Evolutionary conservation across 1,284 basidiomycete species (phyloP), one percentile per base, ranked within the genome.

Genomic region (Nidula niveotomentosa): DNA sequence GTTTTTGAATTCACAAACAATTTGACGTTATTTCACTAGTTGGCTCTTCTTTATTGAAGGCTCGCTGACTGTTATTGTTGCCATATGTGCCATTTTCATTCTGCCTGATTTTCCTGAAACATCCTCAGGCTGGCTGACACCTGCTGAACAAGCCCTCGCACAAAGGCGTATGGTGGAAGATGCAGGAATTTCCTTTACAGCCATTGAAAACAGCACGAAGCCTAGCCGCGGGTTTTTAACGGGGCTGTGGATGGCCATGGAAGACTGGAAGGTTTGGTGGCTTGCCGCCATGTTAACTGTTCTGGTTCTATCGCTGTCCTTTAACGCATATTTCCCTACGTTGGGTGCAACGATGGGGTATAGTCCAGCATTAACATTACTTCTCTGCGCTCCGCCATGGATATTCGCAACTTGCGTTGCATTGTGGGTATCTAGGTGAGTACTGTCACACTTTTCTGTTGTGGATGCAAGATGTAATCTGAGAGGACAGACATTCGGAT

Each of bases 11-110:
- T 47, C 43, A 9, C 10, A 15, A 35, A 36, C 13, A 51, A 10
- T 30, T 53, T 53, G 51, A 36, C 30, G 18, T 50, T 18, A 18
- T n/a, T 34, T 68, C 17, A 55, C 60, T 50, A 83, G 81, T 61
- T 91, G 88, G 89, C 74, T 93, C 2, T 91, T 93, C 74, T 90
- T 80, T 64, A 82, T 90, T 52, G 86, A 91, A 69, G 88, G 88
- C n/a, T 73, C 75, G 1, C 63, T 89, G 34, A 90, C 88, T 0
- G 79, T 91, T 56, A 66, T 80, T 41, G 77, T 90, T 36, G 88
- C 88, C 15, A 58, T 85, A 47, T 58, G 74, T 36, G 77, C 88
- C 2, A 78, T 86, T 51, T 85, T 86, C 65, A 76, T 92, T 56
- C 81, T 94, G 5, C 91, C 91, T 7, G 91, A 94, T 67, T 90